phyloP scores from a whole-genome alignment of 441 rosid species.

The Gossypium schwendimanii region DNA sequence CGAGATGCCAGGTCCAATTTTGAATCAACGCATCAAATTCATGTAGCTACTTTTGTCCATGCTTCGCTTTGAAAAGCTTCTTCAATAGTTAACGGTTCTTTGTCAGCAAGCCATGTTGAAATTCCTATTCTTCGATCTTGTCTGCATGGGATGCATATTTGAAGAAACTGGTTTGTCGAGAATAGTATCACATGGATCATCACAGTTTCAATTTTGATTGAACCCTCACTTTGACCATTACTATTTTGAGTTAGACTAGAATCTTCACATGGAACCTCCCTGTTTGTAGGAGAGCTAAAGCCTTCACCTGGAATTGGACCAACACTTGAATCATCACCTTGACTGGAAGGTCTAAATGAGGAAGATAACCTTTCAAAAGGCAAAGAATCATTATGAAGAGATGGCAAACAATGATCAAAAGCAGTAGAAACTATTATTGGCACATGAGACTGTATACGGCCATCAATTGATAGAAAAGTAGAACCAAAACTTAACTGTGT shows the following conservation, averaged over 20 bases:
- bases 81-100: background rate
- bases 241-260: background rate
- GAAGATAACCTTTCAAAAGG: background rate
- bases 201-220: background rate
- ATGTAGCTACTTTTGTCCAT: background rate
- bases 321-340: background rate
- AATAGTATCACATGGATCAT: background rate
- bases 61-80: background rate
- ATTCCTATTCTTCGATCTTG: background rate
- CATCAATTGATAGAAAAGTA: background rate
- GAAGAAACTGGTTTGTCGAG: background rate
- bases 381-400: background rate
- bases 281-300: background rate
- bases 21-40: background rate
- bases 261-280: background rate
- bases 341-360: background rate
- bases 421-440: background rate
- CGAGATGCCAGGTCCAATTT: no score
- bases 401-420: background rate
- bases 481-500: no score
- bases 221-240: background rate
- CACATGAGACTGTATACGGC: background rate
- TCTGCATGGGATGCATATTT: background rate
- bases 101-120: background rate
- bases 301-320: background rate